Evolutionary conservation across 257 asterid species (phyloP).

Genomic region (Solanum chiquidenum): DNA sequence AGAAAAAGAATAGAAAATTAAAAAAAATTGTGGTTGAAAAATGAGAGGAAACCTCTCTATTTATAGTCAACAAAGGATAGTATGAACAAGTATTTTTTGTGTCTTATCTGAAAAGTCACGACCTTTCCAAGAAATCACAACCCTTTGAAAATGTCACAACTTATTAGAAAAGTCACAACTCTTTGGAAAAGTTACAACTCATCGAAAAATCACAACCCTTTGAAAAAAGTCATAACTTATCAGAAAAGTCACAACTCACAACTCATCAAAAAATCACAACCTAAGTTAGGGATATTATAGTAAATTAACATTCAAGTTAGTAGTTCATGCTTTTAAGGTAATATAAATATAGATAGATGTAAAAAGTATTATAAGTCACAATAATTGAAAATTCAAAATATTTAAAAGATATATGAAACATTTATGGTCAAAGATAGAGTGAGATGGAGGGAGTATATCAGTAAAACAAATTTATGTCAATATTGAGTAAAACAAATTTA

Average conservation of each 20-base stretch:
- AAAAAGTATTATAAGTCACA: not conserved
- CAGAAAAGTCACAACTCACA: not conserved
- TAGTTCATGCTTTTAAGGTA: not conserved
- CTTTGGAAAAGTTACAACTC: not conserved
- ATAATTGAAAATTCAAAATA: no score
- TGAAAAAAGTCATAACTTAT: no score
- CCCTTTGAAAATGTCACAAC: not conserved
- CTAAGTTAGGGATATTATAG: not conserved
- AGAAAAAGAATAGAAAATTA: no score
- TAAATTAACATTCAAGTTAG: not conserved
- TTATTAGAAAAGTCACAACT: not conserved
- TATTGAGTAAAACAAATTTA: not conserved
- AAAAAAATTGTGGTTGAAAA: no score
- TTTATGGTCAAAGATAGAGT: not conserved
- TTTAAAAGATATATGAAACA: no score
- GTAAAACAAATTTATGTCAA: not conserved
- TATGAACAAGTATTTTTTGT: not conserved
- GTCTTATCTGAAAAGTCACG: not conserved
- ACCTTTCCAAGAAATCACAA: not conserved
- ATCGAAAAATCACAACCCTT: not conserved
- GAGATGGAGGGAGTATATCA: not conserved
- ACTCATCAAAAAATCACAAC: not conserved
- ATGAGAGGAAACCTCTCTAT: no score
- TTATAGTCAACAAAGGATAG: not conserved
- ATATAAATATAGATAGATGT: no score